Base-by-base conservation (phyloP, 371 early-diverging fungal species). In the Vavraia culicis region DNA sequence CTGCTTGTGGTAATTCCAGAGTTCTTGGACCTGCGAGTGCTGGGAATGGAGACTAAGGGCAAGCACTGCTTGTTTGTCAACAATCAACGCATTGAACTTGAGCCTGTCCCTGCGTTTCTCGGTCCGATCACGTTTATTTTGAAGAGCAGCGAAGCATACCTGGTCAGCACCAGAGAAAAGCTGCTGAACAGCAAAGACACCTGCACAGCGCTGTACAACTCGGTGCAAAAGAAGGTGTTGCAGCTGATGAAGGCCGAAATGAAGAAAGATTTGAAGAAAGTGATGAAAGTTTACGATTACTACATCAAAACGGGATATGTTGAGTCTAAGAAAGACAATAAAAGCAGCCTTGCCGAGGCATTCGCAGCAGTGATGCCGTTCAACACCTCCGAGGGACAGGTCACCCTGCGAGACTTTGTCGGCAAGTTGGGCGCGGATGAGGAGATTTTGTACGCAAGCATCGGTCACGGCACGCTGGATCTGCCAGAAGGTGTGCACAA, bases 41-140 rank as follows among this genome's bases (percentile, higher is more conserved):
- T 49, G 8, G 49, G 49, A 7, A 42, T 49, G 3, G 49, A 49
- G 33, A 8, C 18, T 4, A 42, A 35, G 15, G 49, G 49, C 41
- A 4, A 3, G 8, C 4, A 8, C 4, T 2, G 3, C 23, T 4
- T 49, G 13, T 49, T 43, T 18, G 39, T 49, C 5, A n/a, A 32
- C 23, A 41, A 41, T 11, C 8, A 5, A 19, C 5, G 3, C 5
- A 21, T 49, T 4, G 20, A 41, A 3, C 18, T 49, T 3, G 16
- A 3, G 11, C 33, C 16, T 4, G 3, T 7, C 7, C 46, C 46
- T 15, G 36, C 37, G 11, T 40, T 49, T 7, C 16, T 49, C 7
- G 5, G 19, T 18, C 49, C 49, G 2, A 38, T 49, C 27, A 20
- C 7, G 4, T 10, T 35, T 3, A 38, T 49, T 2, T 18, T 49